Conservation (phyloP, 441 rosid species). For the Gossypium schwendimanii region DNA sequence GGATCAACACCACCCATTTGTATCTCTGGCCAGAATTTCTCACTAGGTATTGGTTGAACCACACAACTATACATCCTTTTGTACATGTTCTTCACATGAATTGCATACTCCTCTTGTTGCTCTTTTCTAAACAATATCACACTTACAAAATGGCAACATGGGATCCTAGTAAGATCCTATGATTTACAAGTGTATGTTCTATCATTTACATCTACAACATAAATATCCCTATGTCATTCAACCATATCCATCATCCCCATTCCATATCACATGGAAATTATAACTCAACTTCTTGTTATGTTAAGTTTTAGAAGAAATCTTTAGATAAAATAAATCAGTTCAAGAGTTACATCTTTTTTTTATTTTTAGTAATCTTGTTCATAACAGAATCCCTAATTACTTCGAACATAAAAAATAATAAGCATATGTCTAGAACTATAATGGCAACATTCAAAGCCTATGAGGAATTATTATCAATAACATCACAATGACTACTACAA, state of each 20-base stretch:
- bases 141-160: background rate
- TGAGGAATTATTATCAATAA: background rate
- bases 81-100: too few species aligned
- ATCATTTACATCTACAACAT: background rate
- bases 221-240: background rate
- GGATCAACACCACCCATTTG: too few species aligned
- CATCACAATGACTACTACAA: background rate
- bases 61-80: too few species aligned
- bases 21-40: too few species aligned
- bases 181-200: background rate
- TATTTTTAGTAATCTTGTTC: background rate
- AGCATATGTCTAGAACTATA: background rate
- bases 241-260: background rate
- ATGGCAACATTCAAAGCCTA: background rate
- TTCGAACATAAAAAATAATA: background rate
- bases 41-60: too few species aligned
- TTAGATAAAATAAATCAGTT: background rate
- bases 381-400: background rate
- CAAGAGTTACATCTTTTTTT: background rate
- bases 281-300: background rate
- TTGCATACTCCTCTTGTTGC: too few species aligned
- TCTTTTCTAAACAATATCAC: background rate
- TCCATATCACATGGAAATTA: background rate
- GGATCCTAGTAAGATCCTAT: background rate
- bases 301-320: background rate